These are phyloP conservation scores for Tolypocladium ovalisporum DNA, from an alignment of 2,329 filamentous ascomycete species.

Conservation along the genomic window DNA sequence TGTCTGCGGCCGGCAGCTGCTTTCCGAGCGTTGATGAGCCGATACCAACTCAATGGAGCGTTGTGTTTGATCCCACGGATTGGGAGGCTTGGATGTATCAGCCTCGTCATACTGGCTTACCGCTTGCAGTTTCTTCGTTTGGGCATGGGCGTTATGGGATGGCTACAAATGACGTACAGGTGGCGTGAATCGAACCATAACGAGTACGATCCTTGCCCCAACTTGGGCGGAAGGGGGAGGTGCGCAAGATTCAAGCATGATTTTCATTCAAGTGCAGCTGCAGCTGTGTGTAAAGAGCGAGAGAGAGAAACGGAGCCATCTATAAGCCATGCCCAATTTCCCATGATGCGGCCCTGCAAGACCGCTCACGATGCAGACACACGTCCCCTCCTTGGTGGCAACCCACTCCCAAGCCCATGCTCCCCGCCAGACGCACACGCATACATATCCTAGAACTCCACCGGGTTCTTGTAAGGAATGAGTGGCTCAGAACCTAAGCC, in stretches of 20 bases:
- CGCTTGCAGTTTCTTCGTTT: not conserved
- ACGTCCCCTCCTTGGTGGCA: too few relatives aligned
- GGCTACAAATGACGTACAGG: not conserved
- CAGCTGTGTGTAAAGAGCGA: not conserved
- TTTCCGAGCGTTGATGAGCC: not conserved
- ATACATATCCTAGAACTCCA: slow-evolving; percentile 7
- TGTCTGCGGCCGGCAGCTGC: not conserved
- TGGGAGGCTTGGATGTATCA: not conserved
- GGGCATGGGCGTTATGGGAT: not conserved
- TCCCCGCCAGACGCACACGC: not conserved
- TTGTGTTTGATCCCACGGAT: not conserved
- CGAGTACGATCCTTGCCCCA: not conserved
- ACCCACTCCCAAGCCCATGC: not conserved
- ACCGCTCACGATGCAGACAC: not conserved
- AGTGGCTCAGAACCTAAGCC: not conserved
- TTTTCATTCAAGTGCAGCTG: not conserved
- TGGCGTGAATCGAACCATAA: not conserved
- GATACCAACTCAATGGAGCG: not conserved
- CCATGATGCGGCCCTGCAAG: not conserved
- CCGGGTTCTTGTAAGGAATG: not conserved
- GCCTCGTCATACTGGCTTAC: not conserved
- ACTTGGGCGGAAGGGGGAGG: not conserved
- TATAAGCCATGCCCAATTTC: not conserved
- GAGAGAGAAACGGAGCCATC: not conserved
- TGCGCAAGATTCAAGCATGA: not conserved